Conservation (phyloP, 352 stramenopile genomes). For the Phytophthora macrochlamydospora region DNA sequence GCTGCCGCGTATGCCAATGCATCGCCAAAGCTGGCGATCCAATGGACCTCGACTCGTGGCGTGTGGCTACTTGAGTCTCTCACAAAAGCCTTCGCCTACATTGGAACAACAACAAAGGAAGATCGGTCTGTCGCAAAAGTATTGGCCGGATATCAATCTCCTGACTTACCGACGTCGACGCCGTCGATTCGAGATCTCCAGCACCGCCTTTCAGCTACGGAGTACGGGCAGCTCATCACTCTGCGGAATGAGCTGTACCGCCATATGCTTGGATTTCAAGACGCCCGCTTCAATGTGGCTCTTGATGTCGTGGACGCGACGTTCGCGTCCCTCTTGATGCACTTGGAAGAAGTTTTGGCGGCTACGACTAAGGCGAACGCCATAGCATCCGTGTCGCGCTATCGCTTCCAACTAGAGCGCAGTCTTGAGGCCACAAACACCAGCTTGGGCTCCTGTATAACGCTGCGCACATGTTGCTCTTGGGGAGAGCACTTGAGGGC, state of each 20-base stretch:
- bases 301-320: slow-evolving; percentile 4
- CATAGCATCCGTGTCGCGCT: neutral
- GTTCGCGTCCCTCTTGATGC: slow-evolving; percentile 12
- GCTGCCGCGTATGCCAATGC: slow-evolving; percentile 15
- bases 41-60: slow-evolving; percentile 24
- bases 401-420: neutral
- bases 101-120: slow-evolving; percentile 21
- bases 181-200: slow-evolving; percentile 8
- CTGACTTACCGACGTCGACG: slow-evolving; percentile 12
- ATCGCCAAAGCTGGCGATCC: slow-evolving; percentile 20
- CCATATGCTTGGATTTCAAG: neutral
- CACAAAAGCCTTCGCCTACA: slow-evolving; percentile 31
- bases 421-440: slow-evolving; percentile 2
- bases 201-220: neutral
- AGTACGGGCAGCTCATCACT: slow-evolving; percentile 12
- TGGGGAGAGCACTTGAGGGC: slow-evolving; percentile 3
- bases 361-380: neutral
- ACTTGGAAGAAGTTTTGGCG: slow-evolving; percentile 2
- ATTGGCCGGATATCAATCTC: slow-evolving; percentile 11
- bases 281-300: slow-evolving; percentile 11
- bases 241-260: slow-evolving; percentile 6
- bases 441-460: neutral
- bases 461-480: slow-evolving; percentile 4
- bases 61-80: slow-evolving; percentile 20
- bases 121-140: slow-evolving; percentile 24